Percentiles rank a stretch among this genome's conserved stretches.
phyloP scores from a whole-genome alignment of 257 asterid species.

The Capsicum chinense region DNA sequence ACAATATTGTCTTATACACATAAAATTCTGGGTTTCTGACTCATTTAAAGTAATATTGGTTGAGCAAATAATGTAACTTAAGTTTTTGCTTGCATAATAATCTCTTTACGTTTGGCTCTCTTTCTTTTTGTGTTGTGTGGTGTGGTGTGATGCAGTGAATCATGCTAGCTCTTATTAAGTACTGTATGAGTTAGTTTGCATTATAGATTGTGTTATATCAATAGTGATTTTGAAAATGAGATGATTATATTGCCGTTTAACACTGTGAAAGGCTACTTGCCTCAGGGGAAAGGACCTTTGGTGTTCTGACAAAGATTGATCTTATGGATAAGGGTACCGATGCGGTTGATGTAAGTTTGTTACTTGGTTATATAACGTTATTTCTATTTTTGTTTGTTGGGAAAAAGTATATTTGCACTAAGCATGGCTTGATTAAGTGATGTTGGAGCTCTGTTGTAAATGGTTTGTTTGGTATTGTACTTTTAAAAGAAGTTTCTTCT shows the following conservation, averaged over 20 bases:
- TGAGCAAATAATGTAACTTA: background rate
- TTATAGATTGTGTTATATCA: constrained; percentile 20
- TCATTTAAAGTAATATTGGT: background rate
- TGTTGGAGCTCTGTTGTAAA: background rate
- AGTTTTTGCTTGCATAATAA: background rate
- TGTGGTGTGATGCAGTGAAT: background rate
- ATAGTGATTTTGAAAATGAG: background rate
- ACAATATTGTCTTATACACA: background rate
- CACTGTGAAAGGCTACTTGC: constrained; percentile 24
- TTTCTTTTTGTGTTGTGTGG: background rate
- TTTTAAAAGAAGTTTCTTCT: constrained; percentile 14
- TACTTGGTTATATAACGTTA: background rate
- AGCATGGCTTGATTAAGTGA: background rate
- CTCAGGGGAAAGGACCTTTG: constrained; percentile 46
- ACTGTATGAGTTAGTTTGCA: constrained; percentile 8
- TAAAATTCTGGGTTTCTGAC: background rate
- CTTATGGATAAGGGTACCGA: constrained; percentile 47
- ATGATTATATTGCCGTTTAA: constrained; percentile 1
- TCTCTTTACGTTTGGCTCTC: background rate
- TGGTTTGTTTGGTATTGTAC: background rate
- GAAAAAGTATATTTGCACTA: constrained; percentile 8
- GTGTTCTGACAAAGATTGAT: constrained; percentile 44
- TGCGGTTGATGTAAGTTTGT: constrained; percentile 42
- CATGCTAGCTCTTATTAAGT: background rate
- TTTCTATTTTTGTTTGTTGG: background rate